A percentile compares a stretch with the other conserved stretches of the same genome.
Evolutionary conservation across 129 eudicot species (phyloP).

Genomic region (Chrysanthemum makinoi): DNA sequence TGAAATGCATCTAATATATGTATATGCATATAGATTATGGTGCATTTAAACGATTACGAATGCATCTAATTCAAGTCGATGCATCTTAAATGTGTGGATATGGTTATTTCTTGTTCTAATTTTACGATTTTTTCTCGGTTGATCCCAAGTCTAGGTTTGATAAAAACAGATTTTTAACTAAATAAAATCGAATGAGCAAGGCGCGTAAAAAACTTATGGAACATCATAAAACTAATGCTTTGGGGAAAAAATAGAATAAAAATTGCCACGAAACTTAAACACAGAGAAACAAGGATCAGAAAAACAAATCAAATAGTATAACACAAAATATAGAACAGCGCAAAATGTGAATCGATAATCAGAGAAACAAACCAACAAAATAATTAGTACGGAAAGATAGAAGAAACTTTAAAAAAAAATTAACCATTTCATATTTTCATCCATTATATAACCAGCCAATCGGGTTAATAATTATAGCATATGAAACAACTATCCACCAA

Average conservation of each 20-base stretch:
- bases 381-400: neutral
- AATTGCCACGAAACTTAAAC: neutral
- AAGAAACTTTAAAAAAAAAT: slow-evolving; percentile 12
- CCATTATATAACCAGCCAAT: slow-evolving; percentile 10
- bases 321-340: neutral
- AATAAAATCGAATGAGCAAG: too few relatives aligned
- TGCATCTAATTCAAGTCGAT: too few relatives aligned
- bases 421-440: slow-evolving; percentile 28
- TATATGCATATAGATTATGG: too few relatives aligned
- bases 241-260: too few relatives aligned
- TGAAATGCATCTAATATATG: too few relatives aligned
- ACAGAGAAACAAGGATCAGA: neutral
- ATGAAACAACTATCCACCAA: slow-evolving; percentile 15
- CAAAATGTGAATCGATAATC: neutral
- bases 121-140: too few relatives aligned
- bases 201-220: too few relatives aligned
- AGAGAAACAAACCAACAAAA: neutral
- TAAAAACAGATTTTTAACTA: too few relatives aligned
- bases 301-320: neutral
- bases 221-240: neutral
- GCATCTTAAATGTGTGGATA: too few relatives aligned
- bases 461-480: slow-evolving; percentile 7
- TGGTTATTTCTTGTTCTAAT: too few relatives aligned
- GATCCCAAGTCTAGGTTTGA: too few relatives aligned
- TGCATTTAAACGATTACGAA: too few relatives aligned